These are phyloP conservation scores for Pichia heedii DNA, from an alignment of 805 yeast species.

Conservation along the genomic window DNA sequence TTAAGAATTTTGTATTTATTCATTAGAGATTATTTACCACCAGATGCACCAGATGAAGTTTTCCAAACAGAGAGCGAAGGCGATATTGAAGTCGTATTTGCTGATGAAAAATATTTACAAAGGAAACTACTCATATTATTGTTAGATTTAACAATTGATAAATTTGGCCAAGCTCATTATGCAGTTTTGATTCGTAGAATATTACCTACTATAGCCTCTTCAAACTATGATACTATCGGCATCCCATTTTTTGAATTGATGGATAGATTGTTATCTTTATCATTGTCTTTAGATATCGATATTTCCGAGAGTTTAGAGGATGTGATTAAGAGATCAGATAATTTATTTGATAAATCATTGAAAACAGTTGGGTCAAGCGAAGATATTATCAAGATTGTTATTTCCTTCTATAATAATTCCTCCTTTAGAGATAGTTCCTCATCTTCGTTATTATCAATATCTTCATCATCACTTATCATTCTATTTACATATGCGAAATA, in stretches of 20 bases:
- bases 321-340: conserved; percentile 29
- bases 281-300: conserved; percentile 60
- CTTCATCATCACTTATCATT: conserved; percentile 5
- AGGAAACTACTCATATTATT: conserved; percentile 57
- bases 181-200: background rate
- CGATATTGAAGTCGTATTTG: conserved; percentile 32
- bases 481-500: conserved; percentile 19
- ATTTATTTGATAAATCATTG: conserved; percentile 29
- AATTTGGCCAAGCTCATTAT: background rate
- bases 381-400: conserved; percentile 32
- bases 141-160: conserved; percentile 36
- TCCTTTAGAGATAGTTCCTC: conserved; percentile 10
- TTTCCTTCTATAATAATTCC: conserved; percentile 34
- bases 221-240: background rate
- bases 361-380: conserved; percentile 25
- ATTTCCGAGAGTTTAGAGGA: conserved; percentile 32
- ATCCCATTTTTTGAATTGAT: conserved; percentile 14
- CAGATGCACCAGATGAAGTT: conserved; percentile 32
- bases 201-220: background rate
- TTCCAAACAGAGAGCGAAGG: conserved; percentile 21
- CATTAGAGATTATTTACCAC: conserved; percentile 47
- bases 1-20: conserved; percentile 58
- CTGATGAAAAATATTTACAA: conserved; percentile 55
- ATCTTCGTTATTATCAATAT: conserved; percentile 9
- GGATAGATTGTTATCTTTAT: conserved; percentile 31